Base-by-base conservation (phyloP, 108 stramenopile genomes). In the Seminavis robusta region DNA sequence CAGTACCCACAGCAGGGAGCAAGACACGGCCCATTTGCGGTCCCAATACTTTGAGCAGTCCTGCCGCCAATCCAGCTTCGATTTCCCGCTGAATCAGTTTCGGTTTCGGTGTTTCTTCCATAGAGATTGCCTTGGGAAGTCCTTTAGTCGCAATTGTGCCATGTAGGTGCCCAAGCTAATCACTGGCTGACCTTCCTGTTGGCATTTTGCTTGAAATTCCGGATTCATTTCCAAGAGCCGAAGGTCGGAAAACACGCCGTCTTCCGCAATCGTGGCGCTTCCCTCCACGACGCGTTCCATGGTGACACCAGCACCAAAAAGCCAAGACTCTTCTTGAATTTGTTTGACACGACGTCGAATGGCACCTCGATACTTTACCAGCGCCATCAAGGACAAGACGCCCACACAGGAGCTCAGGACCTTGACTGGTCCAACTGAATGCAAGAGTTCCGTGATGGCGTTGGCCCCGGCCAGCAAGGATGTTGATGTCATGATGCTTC, bases 41-140 rank as follows among this genome's bases (percentile, higher is more conserved):
- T 20, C 77, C 77, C 57, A 79, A 31, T 1, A 41, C 33, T 10
- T 65, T 55, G 0, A 77, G 11, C 39, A 77, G 33, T 8, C 47
- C 33, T 16, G 67, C 50, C 7, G 60, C 56, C 17, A 78, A 16
- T 1, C 42, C 32, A n/a, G 71, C 39, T 37, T 69, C 63, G 10
- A 78, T 7, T 39, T 78, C 71, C 21, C 44, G 42, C 27, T 61
- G 71, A 13, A 52, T 11, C 4, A 55, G 13, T 3, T 16, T 16
- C 29, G n/a, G n/a, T 16, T 52, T 52, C 24, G 61, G 61, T 21
- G 53, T 13, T 4, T 52, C 29, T 40, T 63, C 19, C 40, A 40
- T 52, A 3, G 31, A 16, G 20, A 52, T 21, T 3, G 25, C 21
- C 23, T 52, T 52, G 38, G 61, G 61, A 16, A 63, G 31, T 19